Base-by-base conservation (phyloP, 768 basidiomycete species). In the Boletus rubroflammeus region DNA sequence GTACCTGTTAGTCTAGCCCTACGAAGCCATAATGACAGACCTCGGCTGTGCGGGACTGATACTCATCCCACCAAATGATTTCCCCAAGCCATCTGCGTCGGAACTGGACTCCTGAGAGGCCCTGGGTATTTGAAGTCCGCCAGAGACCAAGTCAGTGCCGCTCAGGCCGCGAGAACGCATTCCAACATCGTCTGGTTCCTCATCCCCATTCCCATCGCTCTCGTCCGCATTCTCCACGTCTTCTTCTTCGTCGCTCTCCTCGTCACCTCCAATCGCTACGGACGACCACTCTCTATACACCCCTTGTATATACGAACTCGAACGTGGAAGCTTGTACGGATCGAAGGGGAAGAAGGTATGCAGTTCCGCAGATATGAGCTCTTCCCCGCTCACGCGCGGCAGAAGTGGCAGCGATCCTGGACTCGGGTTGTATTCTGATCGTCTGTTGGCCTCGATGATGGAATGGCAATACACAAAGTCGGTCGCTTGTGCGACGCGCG, bases 311-410 rank as follows among this genome's bases (percentile, higher is more conserved):
- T 85, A 97, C 21, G 72, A 69, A 29, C 80, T 76, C 35, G 92
- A 93, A 53, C 83, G 79, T 0, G 92, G 88, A 5, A 99, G 83
- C 55, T 86, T 89, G 75, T 93, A 98, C 3, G 97, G 97, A 70
- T 99, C 97, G 67, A 99, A 99, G 0, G 97, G 97, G 77, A 99
- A 99, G 76, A 98, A 98, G 11, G 86, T 84, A 66, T 93, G 93
- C 51, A 98, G 78, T 55, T 95, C 93, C 9, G 81, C 76, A 47
- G 81, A 81, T 55, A 76, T 62, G 45, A 72, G 72, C 47, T 67
- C 73, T 8, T 71, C 73, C 17, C 73, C 60, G 28, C 70, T 57
- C 11, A 61, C 53, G 19, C 63, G 19, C 59, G 65, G 56, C 61
- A 66, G 28, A 1, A 61, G 26, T 9, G 59, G 52, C 11, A 58